Evolutionary conservation across 768 basidiomycete genomes (phyloP), one percentile per base, ranked within the genome.

Genomic region (Saitozyma sp.): DNA sequence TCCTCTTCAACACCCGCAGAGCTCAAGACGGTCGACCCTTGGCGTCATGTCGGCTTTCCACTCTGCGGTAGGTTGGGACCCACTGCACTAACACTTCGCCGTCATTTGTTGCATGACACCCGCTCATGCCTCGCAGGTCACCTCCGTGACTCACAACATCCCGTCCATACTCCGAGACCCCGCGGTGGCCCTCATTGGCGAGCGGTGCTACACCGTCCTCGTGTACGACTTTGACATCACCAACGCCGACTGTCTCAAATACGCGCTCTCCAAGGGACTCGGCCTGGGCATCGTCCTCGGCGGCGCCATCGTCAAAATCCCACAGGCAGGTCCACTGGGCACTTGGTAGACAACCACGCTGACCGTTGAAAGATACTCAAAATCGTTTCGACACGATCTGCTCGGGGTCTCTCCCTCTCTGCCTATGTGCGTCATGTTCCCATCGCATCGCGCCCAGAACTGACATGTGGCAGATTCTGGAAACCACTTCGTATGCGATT

Each of bases 301-400:
- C 40, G 94, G 94, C 0, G 87, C 89, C 2, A 90, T 99, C 65
- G 90, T 99, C 87, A 99, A 99, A 80, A 85, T 98, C 2, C 95
- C 95, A 0, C 95, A 98, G 77, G 82, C 96, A n/a, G 70, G 71
- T 57, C 11, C 7, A 50, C n/a, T 9, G 19, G 11, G 14, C 42
- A 17, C 48, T 17, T 40, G 16, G 17, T 19, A 54, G 11, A 52
- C 62, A n/a, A 17, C 4, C 59, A 46, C 45, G 45, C 45, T 46
- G 13, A 46, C 45, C 5, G 43, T 29, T 13, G 43, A 29, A 41
- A 73, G 71, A 73, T 73, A 17, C 54, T 72, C 45, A 79, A 76
- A 67, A 79, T 79, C 49, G 65, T 76, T 7, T 64, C 62, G 1
- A 61, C 68, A 9, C 50, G 83, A 29, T 93, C 91, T 1, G 93